phyloP scores from a whole-genome alignment of 176 grass and related monocot genomes.

The Musa acuminata region DNA sequence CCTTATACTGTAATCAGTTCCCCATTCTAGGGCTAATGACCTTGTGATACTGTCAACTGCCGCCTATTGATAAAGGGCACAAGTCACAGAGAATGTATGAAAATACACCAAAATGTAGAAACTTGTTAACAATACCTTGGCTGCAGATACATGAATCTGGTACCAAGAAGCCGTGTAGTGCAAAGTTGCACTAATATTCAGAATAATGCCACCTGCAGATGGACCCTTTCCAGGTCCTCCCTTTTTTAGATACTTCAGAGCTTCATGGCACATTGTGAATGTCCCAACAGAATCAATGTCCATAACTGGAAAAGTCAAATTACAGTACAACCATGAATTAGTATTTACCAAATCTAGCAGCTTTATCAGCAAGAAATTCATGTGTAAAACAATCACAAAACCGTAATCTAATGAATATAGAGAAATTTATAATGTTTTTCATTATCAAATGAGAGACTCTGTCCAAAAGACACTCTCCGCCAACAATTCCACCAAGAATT shows the following conservation, averaged over 20 bases:
- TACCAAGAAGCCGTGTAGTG: conserved; percentile 88
- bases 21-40: conserved; percentile 88
- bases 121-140: conserved; percentile 45
- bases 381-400: too few species aligned
- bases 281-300: conserved; percentile 93
- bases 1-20: conserved; percentile 85
- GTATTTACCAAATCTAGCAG: background rate
- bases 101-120: background rate
- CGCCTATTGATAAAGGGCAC: conserved; percentile 33
- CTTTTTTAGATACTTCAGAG: conserved; percentile 83
- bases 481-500: background rate
- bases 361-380: background rate
- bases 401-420: background rate
- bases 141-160: conserved; percentile 81
- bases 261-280: conserved; percentile 86
- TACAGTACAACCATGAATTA: conserved; percentile 1
- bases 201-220: conserved; percentile 58
- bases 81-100: background rate
- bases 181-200: conserved; percentile 87
- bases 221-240: conserved; percentile 52
- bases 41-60: conserved; percentile 93
- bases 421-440: background rate
- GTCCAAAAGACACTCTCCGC: background rate
- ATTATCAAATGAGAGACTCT: background rate
- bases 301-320: conserved; percentile 45